Percentiles rank a stretch among this genome's conserved stretches.
phyloP scores from a whole-genome alignment of 176 grass and related monocot genomes.

The Rhynchospora pubera region DNA sequence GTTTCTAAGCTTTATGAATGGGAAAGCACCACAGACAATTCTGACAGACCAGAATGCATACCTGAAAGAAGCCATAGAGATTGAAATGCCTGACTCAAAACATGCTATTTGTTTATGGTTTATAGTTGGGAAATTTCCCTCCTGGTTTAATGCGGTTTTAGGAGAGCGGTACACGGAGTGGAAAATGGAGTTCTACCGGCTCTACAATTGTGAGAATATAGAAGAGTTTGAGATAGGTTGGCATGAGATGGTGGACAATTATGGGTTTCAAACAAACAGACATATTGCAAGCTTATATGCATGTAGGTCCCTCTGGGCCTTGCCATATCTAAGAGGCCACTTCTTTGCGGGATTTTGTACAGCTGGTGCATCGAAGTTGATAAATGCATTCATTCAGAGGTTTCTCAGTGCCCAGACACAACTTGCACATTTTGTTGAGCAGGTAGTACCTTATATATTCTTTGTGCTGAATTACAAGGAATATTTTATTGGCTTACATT shows the following conservation, averaged over 20 bases:
- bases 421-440: conserved; percentile 51
- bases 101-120: conserved; percentile 56
- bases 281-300: conserved; percentile 46
- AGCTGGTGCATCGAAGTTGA: conserved; percentile 29
- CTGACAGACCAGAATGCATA: conserved; percentile 56
- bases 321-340: conserved; percentile 47
- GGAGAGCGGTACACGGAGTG: conserved; percentile 43
- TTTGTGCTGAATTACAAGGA: background rate
- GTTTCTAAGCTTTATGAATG: conserved; percentile 78
- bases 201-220: conserved; percentile 45
- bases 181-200: conserved; percentile 44
- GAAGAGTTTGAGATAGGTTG: conserved; percentile 58
- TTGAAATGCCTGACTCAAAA: conserved; percentile 55
- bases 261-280: conserved; percentile 45
- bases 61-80: conserved; percentile 53
- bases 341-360: conserved; percentile 41
- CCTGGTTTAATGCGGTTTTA: conserved; percentile 56
- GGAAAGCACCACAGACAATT: conserved; percentile 51
- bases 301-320: conserved; percentile 44
- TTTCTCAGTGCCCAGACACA: conserved; percentile 44
- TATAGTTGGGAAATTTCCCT: conserved; percentile 40
- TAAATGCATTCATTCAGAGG: conserved; percentile 56
- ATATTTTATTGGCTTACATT: background rate
- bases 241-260: conserved; percentile 49
- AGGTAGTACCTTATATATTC: conserved; percentile 25